These are phyloP conservation scores for Babesia ovata DNA, from an alignment of 169 alveolate species.

Conservation along the genomic window DNA sequence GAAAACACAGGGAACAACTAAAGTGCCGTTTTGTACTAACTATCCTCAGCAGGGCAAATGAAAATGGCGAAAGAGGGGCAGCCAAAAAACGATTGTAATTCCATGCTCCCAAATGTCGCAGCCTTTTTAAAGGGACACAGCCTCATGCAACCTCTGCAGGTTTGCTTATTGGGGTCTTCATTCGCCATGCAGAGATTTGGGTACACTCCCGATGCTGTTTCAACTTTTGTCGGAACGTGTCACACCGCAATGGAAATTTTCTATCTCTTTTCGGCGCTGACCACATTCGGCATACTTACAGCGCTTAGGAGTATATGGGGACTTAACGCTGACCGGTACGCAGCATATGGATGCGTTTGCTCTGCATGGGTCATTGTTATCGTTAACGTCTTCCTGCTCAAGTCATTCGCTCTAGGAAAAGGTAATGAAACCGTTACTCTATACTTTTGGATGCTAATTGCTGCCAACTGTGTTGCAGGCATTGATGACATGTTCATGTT, in stretches of 20 bases:
- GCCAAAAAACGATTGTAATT: not conserved
- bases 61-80: not conserved
- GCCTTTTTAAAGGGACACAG: slow-evolving; percentile 16
- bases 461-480: slow-evolving; percentile 24
- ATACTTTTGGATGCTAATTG: slow-evolving; percentile 18
- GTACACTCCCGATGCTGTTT: slow-evolving; percentile 4
- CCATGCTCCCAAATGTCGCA: not conserved
- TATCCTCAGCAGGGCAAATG: not conserved
- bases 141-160: slow-evolving; percentile 25
- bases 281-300: not conserved
- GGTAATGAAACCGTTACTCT: slow-evolving; percentile 9
- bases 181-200: slow-evolving; percentile 43
- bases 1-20: too few relatives aligned
- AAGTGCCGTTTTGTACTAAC: too few relatives aligned
- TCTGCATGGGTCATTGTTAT: slow-evolving; percentile 3
- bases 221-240: slow-evolving; percentile 24
- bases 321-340: not conserved
- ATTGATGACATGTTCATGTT: slow-evolving; percentile 27
- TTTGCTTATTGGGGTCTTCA: slow-evolving; percentile 32
- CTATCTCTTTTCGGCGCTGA: slow-evolving; percentile 24
- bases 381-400: slow-evolving; percentile 11
- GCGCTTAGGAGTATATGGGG: not conserved
- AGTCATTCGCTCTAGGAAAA: slow-evolving; percentile 9
- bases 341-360: not conserved
- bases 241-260: slow-evolving; percentile 20